Evolutionary conservation across 73 alveolate species (phyloP), one percentile per base, ranked within the genome.

Genomic region (Breviolum minutum): DNA sequence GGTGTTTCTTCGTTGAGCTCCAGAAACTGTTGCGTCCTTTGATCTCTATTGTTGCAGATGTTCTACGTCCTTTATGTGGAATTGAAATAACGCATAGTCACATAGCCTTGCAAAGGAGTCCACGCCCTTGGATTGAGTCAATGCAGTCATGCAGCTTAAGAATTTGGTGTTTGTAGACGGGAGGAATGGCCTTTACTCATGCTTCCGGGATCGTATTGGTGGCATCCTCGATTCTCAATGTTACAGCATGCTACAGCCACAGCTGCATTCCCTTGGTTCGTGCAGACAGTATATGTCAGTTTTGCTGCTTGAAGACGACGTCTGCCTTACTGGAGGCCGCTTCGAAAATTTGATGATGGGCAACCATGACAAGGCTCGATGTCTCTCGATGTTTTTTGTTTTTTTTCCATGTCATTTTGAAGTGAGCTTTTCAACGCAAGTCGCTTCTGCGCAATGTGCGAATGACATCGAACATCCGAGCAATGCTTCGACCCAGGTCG

Each of bases 181-280:
- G 27, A 92, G 98, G 90, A 92, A 92, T 62, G 98, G 98, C 79
- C 90, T 92, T 24, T 92, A 92, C 71, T 7, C 81, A 22, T 40
- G 54, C 89, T 74, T 92, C 98, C 98, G 98, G 6, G 98, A 92
- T 48, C 61, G 81, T 80, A 74, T 92, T 12, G 89, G 98, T 90
- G 6, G 19, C 22, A 40, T 14, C 27, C 94, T 84, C 26, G 76
- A 24, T 6, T 24, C 22, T 24, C 86, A 9, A 64, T 29, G 63
- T 29, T 17, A 30, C 11, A 77, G 63, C 19, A n/a, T 77, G 19
- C 54, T 40, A 40, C 54, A 40, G 54, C 54, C 54, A 40, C 74
- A 66, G 24, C 54, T 40, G 54, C 54, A 40, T 40, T 40, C 54
- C 5, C 0, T 40, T 40, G 54, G 54, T 40, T 40, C 54, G 54